phyloP scores from a whole-genome alignment of 139 green algal species.

The Pseudopediastrum boryanum region DNA sequence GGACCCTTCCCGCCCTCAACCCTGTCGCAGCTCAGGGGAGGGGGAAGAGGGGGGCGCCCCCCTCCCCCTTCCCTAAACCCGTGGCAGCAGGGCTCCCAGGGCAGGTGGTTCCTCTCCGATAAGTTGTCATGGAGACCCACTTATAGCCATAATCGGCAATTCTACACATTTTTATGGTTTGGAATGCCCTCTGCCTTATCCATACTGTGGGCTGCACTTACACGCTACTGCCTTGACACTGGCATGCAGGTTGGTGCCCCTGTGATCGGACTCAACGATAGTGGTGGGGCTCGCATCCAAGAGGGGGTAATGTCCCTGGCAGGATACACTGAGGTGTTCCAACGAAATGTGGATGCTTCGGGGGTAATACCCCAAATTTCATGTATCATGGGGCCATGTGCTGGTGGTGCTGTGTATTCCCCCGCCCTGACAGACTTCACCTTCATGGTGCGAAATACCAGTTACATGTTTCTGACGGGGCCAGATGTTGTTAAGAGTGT shows the following conservation, averaged over 20 bases:
- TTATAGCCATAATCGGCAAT: too few relatives aligned
- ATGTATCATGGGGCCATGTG: constrained; percentile 73
- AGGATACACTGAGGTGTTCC: constrained; percentile 70
- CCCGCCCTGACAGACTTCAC: constrained; percentile 78
- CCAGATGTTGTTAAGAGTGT: constrained; percentile 69
- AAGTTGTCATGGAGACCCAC: too few relatives aligned
- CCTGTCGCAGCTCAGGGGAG: too few relatives aligned
- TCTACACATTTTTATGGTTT: too few relatives aligned
- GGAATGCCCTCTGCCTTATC: too few relatives aligned
- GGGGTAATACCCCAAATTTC: constrained; percentile 77
- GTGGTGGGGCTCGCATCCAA: constrained; percentile 72
- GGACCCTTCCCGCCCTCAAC: too few relatives aligned
- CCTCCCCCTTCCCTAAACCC: too few relatives aligned
- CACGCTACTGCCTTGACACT: too few relatives aligned
- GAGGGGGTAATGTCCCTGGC: constrained; percentile 59
- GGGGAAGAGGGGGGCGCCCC: too few relatives aligned
- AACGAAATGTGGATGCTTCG: constrained; percentile 74
- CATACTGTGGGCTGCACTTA: too few relatives aligned
- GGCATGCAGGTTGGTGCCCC: constrained; percentile 43
- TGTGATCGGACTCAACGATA: constrained; percentile 74
- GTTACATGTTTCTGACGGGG: constrained; percentile 77
- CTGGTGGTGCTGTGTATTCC: constrained; percentile 76
- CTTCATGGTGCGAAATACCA: constrained; percentile 68
- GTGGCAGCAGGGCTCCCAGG: too few relatives aligned
- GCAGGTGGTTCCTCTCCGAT: too few relatives aligned